Conservation (phyloP, 192 early-diverging fungal genomes). For the Coemansia sp. region DNA sequence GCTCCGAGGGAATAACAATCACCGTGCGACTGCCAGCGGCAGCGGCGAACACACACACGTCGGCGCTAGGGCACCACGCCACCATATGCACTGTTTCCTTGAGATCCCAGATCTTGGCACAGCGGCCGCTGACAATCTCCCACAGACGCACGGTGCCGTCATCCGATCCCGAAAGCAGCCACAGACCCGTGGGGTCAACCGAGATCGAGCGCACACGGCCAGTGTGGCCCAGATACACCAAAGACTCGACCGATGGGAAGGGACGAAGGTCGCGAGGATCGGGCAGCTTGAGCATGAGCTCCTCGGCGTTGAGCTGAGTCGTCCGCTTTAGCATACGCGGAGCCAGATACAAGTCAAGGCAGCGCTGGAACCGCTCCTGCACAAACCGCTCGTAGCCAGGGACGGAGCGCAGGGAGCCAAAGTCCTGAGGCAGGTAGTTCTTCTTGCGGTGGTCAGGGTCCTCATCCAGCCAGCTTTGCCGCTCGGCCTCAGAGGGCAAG, state of each 20-base stretch:
- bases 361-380: slow-evolving; percentile 94
- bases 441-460: slow-evolving; percentile 75
- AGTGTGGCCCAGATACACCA: slow-evolving; percentile 82
- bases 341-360: slow-evolving; percentile 94
- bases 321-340: slow-evolving; percentile 88
- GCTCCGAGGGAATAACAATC: slow-evolving; percentile 54
- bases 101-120: slow-evolving; percentile 73
- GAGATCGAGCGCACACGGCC: slow-evolving; percentile 78
- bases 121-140: slow-evolving; percentile 90
- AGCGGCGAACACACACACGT: slow-evolving; percentile 75
- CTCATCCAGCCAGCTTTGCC: slow-evolving; percentile 71
- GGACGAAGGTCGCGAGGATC: slow-evolving; percentile 92
- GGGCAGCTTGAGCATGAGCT: slow-evolving; percentile 93
- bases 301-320: slow-evolving; percentile 86
- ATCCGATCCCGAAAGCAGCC: slow-evolving; percentile 86
- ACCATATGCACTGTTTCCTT: slow-evolving; percentile 69
- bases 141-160: slow-evolving; percentile 86
- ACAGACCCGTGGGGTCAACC: slow-evolving; percentile 92
- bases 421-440: slow-evolving; percentile 62
- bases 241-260: slow-evolving; percentile 79
- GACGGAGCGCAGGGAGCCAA: slow-evolving; percentile 74
- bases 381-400: slow-evolving; percentile 88
- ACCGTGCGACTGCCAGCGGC: slow-evolving; percentile 62
- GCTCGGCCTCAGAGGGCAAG: slow-evolving; percentile 79
- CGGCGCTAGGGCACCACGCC: slow-evolving; percentile 87